Percentiles rank a stretch among this genome's conserved stretches.
These are phyloP conservation scores for Nothophoma quercina DNA, from an alignment of 2,329 filamentous ascomycete species.

Conservation along the genomic window DNA sequence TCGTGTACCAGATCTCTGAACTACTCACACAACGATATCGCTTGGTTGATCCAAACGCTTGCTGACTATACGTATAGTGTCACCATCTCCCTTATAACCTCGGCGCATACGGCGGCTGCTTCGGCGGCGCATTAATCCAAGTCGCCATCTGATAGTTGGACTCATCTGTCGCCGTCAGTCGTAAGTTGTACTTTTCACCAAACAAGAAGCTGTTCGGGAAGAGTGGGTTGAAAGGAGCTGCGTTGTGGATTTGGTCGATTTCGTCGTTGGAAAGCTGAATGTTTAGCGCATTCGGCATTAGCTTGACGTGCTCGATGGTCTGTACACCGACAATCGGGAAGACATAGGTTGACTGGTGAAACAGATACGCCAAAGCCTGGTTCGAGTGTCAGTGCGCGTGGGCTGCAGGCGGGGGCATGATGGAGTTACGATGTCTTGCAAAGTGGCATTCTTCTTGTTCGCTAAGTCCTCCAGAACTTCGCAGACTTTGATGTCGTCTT, in stretches of 20 bases:
- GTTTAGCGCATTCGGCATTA: conserved; percentile 71
- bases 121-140: conserved; percentile 18
- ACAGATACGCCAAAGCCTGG: conserved; percentile 23
- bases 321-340: conserved; percentile 76
- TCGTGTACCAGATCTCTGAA: too few relatives aligned
- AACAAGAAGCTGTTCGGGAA: conserved; percentile 30
- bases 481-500: conserved; percentile 60
- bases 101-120: conserved; percentile 1
- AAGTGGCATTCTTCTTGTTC: conserved; percentile 59
- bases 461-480: conserved; percentile 67
- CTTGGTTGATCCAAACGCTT: too few relatives aligned
- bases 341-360: conserved; percentile 64
- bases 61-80: too few relatives aligned
- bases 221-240: conserved; percentile 10
- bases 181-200: not conserved
- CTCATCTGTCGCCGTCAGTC: conserved; percentile 11
- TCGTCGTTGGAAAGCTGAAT: conserved; percentile 67
- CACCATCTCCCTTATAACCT: too few relatives aligned
- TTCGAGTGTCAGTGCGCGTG: not conserved
- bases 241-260: conserved; percentile 69
- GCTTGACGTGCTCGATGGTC: conserved; percentile 72
- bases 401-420: not conserved
- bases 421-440: conserved; percentile 64
- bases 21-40: too few relatives aligned
- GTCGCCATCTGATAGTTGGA: conserved; percentile 15